phyloP scores from a whole-genome alignment of 1,284 basidiomycete genomes.

The Amylostereum chailletii region DNA sequence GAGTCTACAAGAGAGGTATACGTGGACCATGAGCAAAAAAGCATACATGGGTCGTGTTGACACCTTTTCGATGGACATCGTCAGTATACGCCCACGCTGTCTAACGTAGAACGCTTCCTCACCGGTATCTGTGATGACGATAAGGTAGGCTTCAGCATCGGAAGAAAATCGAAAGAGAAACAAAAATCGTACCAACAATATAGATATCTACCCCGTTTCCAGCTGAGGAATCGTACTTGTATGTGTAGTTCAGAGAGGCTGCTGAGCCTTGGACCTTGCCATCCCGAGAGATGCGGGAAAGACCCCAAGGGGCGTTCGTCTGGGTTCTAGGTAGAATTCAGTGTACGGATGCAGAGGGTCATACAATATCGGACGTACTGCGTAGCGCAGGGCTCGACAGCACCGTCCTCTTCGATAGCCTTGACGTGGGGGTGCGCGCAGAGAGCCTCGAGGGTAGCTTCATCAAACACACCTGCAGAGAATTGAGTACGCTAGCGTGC shows the following conservation, averaged over 20 bases:
- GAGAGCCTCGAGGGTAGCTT: conserved; percentile 48
- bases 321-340: conserved; percentile 6
- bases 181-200: conserved; percentile 18
- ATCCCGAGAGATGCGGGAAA: conserved; percentile 21
- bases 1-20: background rate
- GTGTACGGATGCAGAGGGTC: no score
- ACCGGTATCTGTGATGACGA: no score
- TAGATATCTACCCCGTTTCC: conserved; percentile 26
- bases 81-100: no score
- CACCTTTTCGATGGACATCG: background rate
- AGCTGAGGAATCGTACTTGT: conserved; percentile 21
- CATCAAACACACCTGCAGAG: conserved; percentile 32
- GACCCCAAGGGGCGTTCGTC: conserved; percentile 27
- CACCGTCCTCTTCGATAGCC: conserved; percentile 32
- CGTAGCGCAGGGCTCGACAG: no score
- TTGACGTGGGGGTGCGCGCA: conserved; percentile 58
- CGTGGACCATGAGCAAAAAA: background rate
- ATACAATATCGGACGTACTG: no score
- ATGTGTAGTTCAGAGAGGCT: conserved; percentile 17
- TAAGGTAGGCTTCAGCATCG: no score
- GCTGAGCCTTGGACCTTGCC: conserved; percentile 7
- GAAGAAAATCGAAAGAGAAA: no score
- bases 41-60: conserved; percentile 14
- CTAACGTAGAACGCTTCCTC: no score
- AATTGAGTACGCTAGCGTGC: background rate